Evolutionary conservation across 495 filamentous ascomycete genomes (phyloP), one percentile per base, ranked within the genome.

Genomic region (Staphylotrichum longicolle): DNA sequence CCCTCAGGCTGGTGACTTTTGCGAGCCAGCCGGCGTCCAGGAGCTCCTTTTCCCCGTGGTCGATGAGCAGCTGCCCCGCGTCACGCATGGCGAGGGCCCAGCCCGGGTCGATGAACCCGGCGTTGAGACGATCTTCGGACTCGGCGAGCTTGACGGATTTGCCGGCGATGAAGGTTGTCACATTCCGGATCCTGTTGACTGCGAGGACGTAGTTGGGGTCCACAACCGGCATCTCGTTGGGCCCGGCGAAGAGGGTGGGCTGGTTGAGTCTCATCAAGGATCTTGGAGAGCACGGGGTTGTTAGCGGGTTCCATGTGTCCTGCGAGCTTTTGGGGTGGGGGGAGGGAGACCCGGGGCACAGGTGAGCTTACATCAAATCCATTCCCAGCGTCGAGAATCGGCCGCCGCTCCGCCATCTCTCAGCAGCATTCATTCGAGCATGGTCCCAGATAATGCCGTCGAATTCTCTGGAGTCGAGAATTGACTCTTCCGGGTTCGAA

Each of bases 221-320:
- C 7, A 52, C 9, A 5, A 20, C 32, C 51, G 46, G 4, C 7
- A 55, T 41, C 4, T 60, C 33, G 12, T 11, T 55, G 9, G 48
- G 47, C 15, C 49, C 55, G 35, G 54, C 46, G 10, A 64, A 58
- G 32, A 72, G 64, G 12, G 62, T 60, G 27, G 62, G 61, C 12
- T 70, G 66, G 60, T 67, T 67, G 65, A 71, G 50, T 54, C 68
- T 70, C 67, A 70, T 67, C 5, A 71, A 45, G 42, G 69, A 62
- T 53, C 70, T 71, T 71, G 41, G 3, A 58, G 15, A 5, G 20
- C 37, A 41, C 6, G 33, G 2, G 8, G 9, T 14, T 6, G 37
- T 39, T 6, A 39, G 10, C 33, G 11, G n/a, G 37, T 53, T 27
- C 56, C 55, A 64, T 55, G 60, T 52, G 45, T n/a, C 15, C 10